These are phyloP conservation scores for Tuber brumale DNA, from an alignment of 495 filamentous ascomycete genomes.

Conservation along the genomic window DNA sequence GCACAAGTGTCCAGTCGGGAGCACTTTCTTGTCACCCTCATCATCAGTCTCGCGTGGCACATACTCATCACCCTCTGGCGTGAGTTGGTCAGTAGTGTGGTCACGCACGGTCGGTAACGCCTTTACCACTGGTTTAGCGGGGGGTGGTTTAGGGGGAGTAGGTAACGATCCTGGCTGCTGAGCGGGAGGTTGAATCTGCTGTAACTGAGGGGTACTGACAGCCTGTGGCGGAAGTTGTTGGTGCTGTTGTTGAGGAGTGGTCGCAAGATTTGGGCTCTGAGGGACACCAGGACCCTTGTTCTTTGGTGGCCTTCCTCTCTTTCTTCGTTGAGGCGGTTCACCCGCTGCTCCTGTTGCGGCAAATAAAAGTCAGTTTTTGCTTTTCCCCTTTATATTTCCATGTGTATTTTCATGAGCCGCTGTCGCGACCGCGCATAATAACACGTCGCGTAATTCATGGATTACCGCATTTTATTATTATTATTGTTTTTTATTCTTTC, in stretches of 20 bases:
- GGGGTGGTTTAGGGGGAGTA: constrained; percentile 75
- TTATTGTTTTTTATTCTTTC: constrained; percentile 35
- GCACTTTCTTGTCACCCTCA: constrained; percentile 88
- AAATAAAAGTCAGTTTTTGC: constrained; percentile 22
- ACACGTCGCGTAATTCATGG: constrained; percentile 44
- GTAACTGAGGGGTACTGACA: constrained; percentile 73
- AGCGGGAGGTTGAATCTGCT: constrained; percentile 59
- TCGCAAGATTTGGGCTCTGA: constrained; percentile 39
- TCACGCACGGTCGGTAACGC: constrained; percentile 92
- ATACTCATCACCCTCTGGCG: constrained; percentile 89
- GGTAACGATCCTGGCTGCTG: constrained; percentile 61
- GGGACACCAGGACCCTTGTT: constrained; percentile 46
- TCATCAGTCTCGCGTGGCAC: constrained; percentile 89
- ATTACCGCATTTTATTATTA: constrained; percentile 43
- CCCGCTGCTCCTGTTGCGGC: constrained; percentile 46
- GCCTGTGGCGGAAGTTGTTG: constrained; percentile 50
- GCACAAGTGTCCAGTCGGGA: constrained; percentile 68
- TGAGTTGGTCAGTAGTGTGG: constrained; percentile 95
- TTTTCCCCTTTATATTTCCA: background rate
- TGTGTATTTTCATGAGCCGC: constrained; percentile 42
- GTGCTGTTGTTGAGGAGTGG: constrained; percentile 43
- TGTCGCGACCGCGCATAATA: constrained; percentile 39
- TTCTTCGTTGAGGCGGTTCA: constrained; percentile 65
- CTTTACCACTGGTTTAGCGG: constrained; percentile 87
- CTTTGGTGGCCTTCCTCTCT: constrained; percentile 80